Base-by-base conservation (phyloP, 2,329 filamentous ascomycete species). In the Diplodia mutila region DNA sequence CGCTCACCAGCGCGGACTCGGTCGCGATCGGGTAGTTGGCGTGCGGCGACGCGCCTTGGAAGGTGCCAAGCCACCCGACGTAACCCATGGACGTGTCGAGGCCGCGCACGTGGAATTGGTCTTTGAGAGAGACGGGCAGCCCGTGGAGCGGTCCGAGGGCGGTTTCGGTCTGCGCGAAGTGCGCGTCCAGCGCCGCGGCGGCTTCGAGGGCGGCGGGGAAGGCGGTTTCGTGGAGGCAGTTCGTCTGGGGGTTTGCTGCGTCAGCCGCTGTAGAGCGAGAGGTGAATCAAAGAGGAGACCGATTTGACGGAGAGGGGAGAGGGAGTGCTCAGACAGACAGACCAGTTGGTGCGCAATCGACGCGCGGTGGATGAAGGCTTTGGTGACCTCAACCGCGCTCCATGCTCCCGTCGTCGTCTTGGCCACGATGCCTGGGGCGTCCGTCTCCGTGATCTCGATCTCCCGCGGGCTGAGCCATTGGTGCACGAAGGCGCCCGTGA, bases 1-100 rank as follows among this genome's bases (percentile, higher is more conserved):
- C 84, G 27, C 76, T 78, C 2, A 88, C 86, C 73, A 89, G 83
- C 70, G 89, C 83, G 57, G 85, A 88, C 76, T 90, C 82, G 21
- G 16, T n/a, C 70, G 83, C 84, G 51, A 81, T 75, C 74, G 76
- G 78, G 78, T 80, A 86, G 72, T 80, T 85, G 37, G 80, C 83
- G 68, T 79, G 85, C 3, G 80, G 81, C 68, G 83, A 82, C 51
- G 82, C 77, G 61, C 85, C 87, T 75, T 89, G 77, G 70, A 88
- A 86, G 0, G 85, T 86, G 7, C 84, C 85, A n/a, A 90, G 85
- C 83, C 87, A 88, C n/a, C 87, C 86, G 27, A 89, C 81, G 72
- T 89, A 90, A 14, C 87, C 88, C 81, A 90, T 79, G 1, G 76
- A 77, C 39, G 80, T 83, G 65, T 83, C 81, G 34, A 81, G 79